phyloP scores from a whole-genome alignment of 331 rosid genomes.

The Malus hybrid region DNA sequence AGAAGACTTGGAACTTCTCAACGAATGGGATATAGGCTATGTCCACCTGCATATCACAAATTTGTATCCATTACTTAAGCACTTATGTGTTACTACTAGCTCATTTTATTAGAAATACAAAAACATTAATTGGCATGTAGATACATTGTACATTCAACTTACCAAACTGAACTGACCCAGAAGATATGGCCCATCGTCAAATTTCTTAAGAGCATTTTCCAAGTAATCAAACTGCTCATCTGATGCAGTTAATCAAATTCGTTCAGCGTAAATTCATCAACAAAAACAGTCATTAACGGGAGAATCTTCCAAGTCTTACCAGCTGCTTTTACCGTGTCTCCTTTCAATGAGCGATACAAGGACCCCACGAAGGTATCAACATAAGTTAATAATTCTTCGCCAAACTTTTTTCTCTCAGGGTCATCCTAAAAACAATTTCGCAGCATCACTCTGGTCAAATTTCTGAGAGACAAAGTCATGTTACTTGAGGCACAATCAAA shows the following conservation, averaged over 20 bases:
- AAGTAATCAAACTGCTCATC: constrained; percentile 61
- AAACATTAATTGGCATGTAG: not conserved
- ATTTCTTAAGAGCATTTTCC: constrained; percentile 65
- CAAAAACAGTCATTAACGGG: not conserved
- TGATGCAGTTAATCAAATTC: constrained; percentile 14
- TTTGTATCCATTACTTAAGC: not conserved
- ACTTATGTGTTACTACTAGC: not conserved
- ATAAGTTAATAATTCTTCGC: constrained; percentile 49
- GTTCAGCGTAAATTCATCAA: not conserved
- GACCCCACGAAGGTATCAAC: constrained; percentile 30
- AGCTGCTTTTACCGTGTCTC: constrained; percentile 45
- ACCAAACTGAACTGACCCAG: constrained; percentile 74
- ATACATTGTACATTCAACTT: constrained; percentile 14
- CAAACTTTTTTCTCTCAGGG: constrained; percentile 49
- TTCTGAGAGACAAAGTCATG: not conserved
- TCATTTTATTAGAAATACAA: too few species aligned
- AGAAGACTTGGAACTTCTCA: constrained; percentile 50
- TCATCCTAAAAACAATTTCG: constrained; percentile 36
- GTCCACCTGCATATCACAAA: constrained; percentile 48
- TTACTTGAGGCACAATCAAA: not conserved
- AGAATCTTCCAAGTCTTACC: constrained; percentile 23
- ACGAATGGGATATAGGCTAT: constrained; percentile 59
- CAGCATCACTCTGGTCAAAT: not conserved
- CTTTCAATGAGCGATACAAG: constrained; percentile 31
- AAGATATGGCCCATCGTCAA: constrained; percentile 65